Evolutionary conservation across 129 eudicot species (phyloP).

Genomic region (Arctium minus): DNA sequence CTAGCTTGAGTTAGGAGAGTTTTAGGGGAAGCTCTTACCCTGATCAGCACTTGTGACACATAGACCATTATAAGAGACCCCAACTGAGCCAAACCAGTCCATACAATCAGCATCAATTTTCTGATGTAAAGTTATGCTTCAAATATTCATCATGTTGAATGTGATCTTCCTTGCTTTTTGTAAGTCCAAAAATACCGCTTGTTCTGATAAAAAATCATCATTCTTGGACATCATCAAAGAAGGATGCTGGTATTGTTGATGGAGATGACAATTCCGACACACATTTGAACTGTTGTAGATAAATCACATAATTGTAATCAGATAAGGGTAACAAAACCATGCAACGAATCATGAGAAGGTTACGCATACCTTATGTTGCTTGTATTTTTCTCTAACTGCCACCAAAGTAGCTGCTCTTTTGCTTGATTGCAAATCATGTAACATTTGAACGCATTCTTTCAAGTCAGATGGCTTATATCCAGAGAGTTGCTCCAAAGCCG

Average conservation of each 20-base stretch:
- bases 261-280: slow-evolving; percentile 54
- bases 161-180: background rate
- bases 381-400: slow-evolving; percentile 75
- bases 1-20: background rate
- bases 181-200: background rate
- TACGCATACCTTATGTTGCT: slow-evolving; percentile 58
- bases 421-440: slow-evolving; percentile 62
- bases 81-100: background rate
- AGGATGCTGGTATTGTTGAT: slow-evolving; percentile 43
- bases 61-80: background rate
- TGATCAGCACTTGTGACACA: background rate
- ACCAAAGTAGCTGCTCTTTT: slow-evolving; percentile 48
- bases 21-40: background rate
- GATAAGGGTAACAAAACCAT: background rate
- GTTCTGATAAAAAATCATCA: background rate
- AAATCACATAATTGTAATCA: slow-evolving; percentile 3
- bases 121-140: background rate
- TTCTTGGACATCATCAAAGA: slow-evolving; percentile 38
- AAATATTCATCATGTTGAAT: background rate
- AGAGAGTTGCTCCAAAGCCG: slow-evolving; percentile 39
- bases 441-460: slow-evolving; percentile 61
- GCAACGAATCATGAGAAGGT: background rate
- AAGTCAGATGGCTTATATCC: slow-evolving; percentile 58
- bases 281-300: slow-evolving; percentile 55
- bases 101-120: background rate